Conservation (phyloP, 305 asterid genomes). For the Salvia sclarea region DNA sequence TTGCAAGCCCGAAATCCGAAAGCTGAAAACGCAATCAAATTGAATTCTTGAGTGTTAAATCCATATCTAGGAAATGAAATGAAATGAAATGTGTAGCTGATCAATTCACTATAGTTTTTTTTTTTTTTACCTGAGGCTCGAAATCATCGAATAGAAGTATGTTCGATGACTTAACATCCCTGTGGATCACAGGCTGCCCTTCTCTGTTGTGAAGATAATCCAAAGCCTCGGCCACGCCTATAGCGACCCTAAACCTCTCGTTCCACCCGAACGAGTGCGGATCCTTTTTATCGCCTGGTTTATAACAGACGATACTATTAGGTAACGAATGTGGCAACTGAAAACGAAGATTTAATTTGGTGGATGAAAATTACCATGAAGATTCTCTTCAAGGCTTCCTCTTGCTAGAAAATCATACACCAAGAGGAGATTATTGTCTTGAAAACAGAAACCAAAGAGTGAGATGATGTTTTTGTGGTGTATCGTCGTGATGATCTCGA, state of each 20-base stretch:
- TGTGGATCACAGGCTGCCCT: conserved; percentile 72
- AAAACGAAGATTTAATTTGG: conserved; percentile 5
- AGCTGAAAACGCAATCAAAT: conserved; percentile 50
- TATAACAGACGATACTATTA: neutral
- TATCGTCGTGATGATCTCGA: conserved; percentile 80
- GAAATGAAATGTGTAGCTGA: conserved; percentile 1
- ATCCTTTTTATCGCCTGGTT: conserved; percentile 60
- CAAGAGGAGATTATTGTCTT: conserved; percentile 68
- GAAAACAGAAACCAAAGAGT: conserved; percentile 88
- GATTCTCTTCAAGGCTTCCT: conserved; percentile 98
- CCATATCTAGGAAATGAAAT: neutral
- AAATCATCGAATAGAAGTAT: conserved; percentile 82
- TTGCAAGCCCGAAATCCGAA: conserved; percentile 96
- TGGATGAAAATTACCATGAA: conserved; percentile 92
- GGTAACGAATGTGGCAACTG: neutral
- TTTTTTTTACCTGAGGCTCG: conserved; percentile 87
- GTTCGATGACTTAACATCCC: conserved; percentile 95
- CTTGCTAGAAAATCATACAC: conserved; percentile 83
- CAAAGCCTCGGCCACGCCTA: conserved; percentile 94
- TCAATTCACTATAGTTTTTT: too few relatives aligned
- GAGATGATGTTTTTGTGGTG: conserved; percentile 90
- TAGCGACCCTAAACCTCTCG: conserved; percentile 74
- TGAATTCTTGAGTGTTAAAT: neutral
- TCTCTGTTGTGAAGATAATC: conserved; percentile 82
- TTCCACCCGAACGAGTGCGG: conserved; percentile 62